A percentile compares a stretch with the other conserved stretches of the same genome.
Conservation (phyloP, 306 rosid genomes). For the Sechiopsis laciniata region DNA sequence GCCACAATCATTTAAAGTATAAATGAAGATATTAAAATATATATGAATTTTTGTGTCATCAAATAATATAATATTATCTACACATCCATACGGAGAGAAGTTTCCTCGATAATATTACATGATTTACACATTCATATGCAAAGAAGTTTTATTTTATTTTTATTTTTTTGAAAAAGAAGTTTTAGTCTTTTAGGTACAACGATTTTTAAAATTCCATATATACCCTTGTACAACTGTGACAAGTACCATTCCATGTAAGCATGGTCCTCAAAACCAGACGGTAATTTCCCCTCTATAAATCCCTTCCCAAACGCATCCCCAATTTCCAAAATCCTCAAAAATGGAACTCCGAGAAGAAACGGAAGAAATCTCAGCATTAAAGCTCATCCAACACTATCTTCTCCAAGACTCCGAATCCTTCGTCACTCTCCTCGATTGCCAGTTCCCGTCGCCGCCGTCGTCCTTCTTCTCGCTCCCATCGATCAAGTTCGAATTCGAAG, state of each 20-base stretch:
- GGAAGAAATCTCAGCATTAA: neutral
- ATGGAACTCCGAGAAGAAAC: constrained; percentile 8
- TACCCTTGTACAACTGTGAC: neutral
- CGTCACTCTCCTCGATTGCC: neutral
- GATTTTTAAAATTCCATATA: neutral
- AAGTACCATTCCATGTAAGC: neutral
- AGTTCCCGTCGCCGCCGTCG: neutral
- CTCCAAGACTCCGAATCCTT: constrained; percentile 17
- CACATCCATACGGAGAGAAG: too few species aligned
- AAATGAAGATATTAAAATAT: too few species aligned
- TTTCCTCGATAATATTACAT: too few species aligned
- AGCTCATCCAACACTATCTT: neutral
- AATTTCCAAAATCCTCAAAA: neutral
- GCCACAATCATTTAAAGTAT: too few species aligned
- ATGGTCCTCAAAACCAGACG: neutral
- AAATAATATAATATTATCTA: too few species aligned
- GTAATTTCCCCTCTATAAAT: neutral
- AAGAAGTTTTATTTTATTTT: too few species aligned
- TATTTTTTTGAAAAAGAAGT: too few species aligned
- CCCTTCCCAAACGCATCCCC: neutral
- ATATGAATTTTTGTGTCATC: too few species aligned
- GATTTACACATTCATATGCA: too few species aligned
- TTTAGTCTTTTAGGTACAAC: too few species aligned
- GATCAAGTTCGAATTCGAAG: neutral
- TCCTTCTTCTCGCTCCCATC: constrained; percentile 9